These are phyloP conservation scores for Colletotrichum sidae DNA, from an alignment of 2,329 filamentous ascomycete genomes.

Conservation along the genomic window DNA sequence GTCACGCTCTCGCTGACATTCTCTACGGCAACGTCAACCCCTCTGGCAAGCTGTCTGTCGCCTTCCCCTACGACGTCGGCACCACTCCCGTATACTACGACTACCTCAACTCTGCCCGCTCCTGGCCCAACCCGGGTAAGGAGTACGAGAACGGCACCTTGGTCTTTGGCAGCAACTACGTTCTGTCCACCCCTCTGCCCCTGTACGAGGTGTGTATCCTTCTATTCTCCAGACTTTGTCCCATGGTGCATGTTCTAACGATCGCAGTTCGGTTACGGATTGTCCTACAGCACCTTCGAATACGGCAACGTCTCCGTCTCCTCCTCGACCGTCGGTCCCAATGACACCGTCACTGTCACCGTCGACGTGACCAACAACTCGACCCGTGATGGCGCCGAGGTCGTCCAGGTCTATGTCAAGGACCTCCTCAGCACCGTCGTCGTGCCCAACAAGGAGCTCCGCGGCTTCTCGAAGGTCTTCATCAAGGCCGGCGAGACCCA, in stretches of 20 bases:
- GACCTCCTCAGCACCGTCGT: slow-evolving; percentile 72
- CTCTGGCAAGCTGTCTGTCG: slow-evolving; percentile 73
- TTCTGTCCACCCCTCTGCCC: slow-evolving; percentile 68
- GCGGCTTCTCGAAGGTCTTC: slow-evolving; percentile 75
- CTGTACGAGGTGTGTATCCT: slow-evolving; percentile 58
- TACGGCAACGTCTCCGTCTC: slow-evolving; percentile 67
- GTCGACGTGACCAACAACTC: slow-evolving; percentile 73
- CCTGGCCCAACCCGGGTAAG: slow-evolving; percentile 63
- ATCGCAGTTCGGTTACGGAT: slow-evolving; percentile 70
- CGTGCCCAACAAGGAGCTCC: slow-evolving; percentile 73
- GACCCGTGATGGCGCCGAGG: slow-evolving; percentile 70
- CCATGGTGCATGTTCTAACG: slow-evolving; percentile 40
- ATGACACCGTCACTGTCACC: slow-evolving; percentile 67
- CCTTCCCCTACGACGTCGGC: slow-evolving; percentile 75
- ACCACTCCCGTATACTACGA: slow-evolving; percentile 79
- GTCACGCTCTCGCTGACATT: slow-evolving; percentile 73
- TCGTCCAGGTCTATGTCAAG: slow-evolving; percentile 76
- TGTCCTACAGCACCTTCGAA: slow-evolving; percentile 73
- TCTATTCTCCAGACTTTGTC: not conserved
- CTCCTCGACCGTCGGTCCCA: slow-evolving; percentile 55
- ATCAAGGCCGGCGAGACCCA: slow-evolving; percentile 70
- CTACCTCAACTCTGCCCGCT: slow-evolving; percentile 74
- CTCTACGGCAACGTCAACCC: slow-evolving; percentile 75
- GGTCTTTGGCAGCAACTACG: slow-evolving; percentile 74
- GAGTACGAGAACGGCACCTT: slow-evolving; percentile 69